Evolutionary conservation across 345 rosid genomes (phyloP), one percentile per base, ranked within the genome.

Genomic region (Arabis hirsuta): DNA sequence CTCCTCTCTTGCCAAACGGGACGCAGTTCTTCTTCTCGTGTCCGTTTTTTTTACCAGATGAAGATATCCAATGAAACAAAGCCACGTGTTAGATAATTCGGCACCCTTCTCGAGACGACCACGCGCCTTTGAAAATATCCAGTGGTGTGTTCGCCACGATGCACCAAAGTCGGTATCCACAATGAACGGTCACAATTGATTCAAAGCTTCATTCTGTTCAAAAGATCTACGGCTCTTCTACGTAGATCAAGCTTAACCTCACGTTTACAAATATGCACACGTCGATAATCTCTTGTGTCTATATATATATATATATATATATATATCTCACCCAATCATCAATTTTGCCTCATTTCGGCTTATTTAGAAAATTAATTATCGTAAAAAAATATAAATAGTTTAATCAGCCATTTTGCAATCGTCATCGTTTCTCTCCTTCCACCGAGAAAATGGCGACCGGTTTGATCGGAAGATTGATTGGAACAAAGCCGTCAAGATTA

Each of bases 361-460:
- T n/a, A 8, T 8, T 34, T 55, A 6, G 0, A 72, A 36, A 54
- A 43, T 27, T 27, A 38, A 22, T 22, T 24, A 1, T 5, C 2
- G 36, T 32, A 8, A 12, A 46, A 64, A 58, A 58, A 67, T 19
- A 67, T 20, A 57, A 57, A 38, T 16, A 65, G 4, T n/a, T 9
- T 4, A 19, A 59, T 34, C 39, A 6, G 63, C 43, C 69, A 60
- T 62, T 55, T 61, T 43, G 24, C 66, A 41, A 43, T 41, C 50
- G 2, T n/a, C 14, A 2, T 66, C 61, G 61, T 5, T 22, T 72
- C 44, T 53, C 46, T 9, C 51, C 16, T 7, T 29, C 12, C 60
- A 3, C 69, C 51, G 55, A 20, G 63, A 24, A 67, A 73, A 88
- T 88, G 95, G 85, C 87, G 64, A 67, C 82, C 8, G 82, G 83